These are phyloP conservation scores for Leucoagaricus sp. DNA, from an alignment of 1,284 basidiomycete genomes.

Conservation along the genomic window DNA sequence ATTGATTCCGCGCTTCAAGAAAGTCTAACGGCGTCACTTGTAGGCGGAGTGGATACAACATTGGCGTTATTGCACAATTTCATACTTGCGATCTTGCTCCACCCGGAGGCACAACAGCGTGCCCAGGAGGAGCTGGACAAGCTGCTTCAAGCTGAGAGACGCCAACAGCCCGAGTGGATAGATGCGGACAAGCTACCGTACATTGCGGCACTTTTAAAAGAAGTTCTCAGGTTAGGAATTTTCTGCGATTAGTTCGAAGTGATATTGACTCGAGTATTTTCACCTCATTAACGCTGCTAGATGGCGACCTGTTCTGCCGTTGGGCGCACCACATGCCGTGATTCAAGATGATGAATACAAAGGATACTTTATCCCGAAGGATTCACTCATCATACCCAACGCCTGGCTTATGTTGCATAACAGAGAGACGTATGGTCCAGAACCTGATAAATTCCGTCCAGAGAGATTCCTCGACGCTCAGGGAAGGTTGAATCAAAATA, in stretches of 20 bases:
- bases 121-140: conserved; percentile 37
- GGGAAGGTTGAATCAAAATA: not conserved
- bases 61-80: conserved; percentile 25
- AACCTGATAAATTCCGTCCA: conserved; percentile 11
- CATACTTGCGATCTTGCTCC: conserved; percentile 30
- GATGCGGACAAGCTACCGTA: conserved; percentile 26
- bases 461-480: conserved; percentile 9
- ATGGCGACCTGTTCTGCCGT: not conserved
- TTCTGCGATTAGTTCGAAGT: not conserved
- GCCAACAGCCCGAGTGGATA: conserved; percentile 20
- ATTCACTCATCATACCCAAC: not conserved
- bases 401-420: conserved; percentile 6
- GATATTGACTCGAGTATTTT: too few relatives aligned
- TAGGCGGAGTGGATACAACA: conserved; percentile 29
- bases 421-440: not conserved
- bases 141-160: conserved; percentile 28
- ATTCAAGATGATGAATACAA: conserved; percentile 2
- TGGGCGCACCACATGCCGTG: not conserved
- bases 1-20: not conserved
- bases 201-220: conserved; percentile 43
- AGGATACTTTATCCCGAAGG: conserved; percentile 3
- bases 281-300: not conserved
- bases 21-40: not conserved
- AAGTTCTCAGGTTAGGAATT: conserved; percentile 28
- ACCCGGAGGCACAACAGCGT: conserved; percentile 33